These are phyloP conservation scores for Yarrowia keelungensis DNA, from an alignment of 805 yeast species.

Conservation along the genomic window DNA sequence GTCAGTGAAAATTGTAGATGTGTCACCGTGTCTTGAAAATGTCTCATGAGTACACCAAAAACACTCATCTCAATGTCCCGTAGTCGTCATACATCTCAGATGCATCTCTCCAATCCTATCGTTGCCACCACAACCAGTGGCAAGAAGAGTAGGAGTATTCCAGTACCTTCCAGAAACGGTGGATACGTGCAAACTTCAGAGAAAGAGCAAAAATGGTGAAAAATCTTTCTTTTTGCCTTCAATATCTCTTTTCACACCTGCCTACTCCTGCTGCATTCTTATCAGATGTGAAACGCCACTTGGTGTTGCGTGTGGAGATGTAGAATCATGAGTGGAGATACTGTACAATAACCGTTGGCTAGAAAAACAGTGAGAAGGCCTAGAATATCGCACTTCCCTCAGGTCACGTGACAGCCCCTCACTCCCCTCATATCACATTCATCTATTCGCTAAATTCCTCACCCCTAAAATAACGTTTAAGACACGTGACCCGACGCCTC, in stretches of 20 bases:
- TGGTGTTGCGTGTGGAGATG: too few relatives aligned
- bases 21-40: too few relatives aligned
- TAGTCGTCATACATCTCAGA: background rate
- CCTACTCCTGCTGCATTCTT: background rate
- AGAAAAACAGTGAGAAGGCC: too few relatives aligned
- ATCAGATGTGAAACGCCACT: conserved; percentile 21
- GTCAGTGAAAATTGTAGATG: too few relatives aligned
- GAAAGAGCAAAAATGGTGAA: background rate
- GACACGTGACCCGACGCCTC: conserved; percentile 33
- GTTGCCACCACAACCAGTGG: conserved; percentile 20
- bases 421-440: too few relatives aligned
- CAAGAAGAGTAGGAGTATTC: background rate
- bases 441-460: too few relatives aligned
- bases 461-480: background rate
- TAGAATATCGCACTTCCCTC: too few relatives aligned
- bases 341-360: too few relatives aligned
- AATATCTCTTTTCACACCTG: too few relatives aligned
- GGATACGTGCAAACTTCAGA: background rate
- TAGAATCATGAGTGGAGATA: too few relatives aligned
- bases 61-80: too few relatives aligned
- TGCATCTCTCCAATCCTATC: background rate
- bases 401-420: background rate
- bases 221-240: background rate
- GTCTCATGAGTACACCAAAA: too few relatives aligned
- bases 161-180: background rate